Percentiles rank a stretch among this genome's conserved stretches.
Evolutionary conservation across 2,329 filamentous ascomycete genomes (phyloP).

Genomic region (Ambrosiella beaveri): DNA sequence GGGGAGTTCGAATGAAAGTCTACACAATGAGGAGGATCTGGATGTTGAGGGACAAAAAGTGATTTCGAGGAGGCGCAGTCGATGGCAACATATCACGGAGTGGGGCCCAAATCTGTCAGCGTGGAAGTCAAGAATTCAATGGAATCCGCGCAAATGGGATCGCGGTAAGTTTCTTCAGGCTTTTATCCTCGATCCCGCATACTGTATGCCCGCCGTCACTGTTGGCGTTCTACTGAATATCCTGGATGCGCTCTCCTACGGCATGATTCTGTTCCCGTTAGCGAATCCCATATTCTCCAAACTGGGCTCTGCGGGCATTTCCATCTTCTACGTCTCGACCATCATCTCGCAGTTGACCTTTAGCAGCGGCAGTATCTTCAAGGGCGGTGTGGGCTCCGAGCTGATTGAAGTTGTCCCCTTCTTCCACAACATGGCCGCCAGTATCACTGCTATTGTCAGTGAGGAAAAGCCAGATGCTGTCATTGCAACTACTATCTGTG

Average conservation of each 20-base stretch:
- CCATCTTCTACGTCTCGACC: constrained; percentile 97
- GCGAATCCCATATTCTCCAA: constrained; percentile 71
- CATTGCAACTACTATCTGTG: constrained; percentile 82
- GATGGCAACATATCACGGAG: background rate
- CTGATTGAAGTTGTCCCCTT: constrained; percentile 98
- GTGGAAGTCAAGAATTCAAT: constrained; percentile 16
- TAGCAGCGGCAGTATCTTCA: constrained; percentile 74
- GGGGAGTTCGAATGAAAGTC: background rate
- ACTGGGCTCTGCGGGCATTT: constrained; percentile 83
- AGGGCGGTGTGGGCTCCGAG: constrained; percentile 82
- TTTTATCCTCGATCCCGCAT: constrained; percentile 47
- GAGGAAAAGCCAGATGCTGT: constrained; percentile 68
- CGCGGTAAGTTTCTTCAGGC: constrained; percentile 44
- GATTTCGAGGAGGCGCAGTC: background rate
- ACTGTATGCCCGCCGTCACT: constrained; percentile 68
- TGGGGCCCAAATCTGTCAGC: constrained; percentile 17
- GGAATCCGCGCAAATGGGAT: constrained; percentile 52
- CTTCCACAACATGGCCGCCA: constrained; percentile 95
- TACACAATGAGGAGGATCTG: background rate
- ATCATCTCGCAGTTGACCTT: constrained; percentile 87
- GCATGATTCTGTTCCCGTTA: constrained; percentile 88
- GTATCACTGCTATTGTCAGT: constrained; percentile 63
- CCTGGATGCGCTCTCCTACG: constrained; percentile 86
- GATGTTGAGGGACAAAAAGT: constrained; percentile 15
- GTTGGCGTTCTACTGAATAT: constrained; percentile 83